Evolutionary conservation across 805 yeast species (phyloP), one percentile per base, ranked within the genome.

Genomic region (Ogataea philodendri): DNA sequence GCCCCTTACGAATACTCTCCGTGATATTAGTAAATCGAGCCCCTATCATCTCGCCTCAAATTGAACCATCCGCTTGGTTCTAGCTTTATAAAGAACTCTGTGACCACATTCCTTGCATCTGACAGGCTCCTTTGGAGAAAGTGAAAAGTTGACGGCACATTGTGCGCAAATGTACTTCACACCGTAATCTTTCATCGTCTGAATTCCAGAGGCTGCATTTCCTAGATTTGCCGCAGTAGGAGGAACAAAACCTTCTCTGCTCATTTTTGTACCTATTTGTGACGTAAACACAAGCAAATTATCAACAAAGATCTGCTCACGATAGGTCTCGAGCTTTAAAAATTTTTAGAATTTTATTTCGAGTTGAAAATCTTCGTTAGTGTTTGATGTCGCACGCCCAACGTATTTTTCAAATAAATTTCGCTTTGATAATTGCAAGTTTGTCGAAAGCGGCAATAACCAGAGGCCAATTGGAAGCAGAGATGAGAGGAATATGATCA

Each of bases 71-170:
- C 97, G 79, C 72, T 89, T 85, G 32, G 97, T 90, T 70, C 98
- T 83, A 44, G 96, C 95, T 70, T 93, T 93, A 70, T 90, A 86
- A 45, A 93, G 70, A 42, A 93, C 97, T 68, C 98, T 83, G 69
- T 93, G 97, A 46, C 98, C 98, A 66, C 98, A 93, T 52, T 89
- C 95, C 66, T 88, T 89, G 69, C 98, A 93, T 69, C 97, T 84
- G 47, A 93, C 95, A 19, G 97, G 95, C 62, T 93, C 98, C 51
- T 84, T 86, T 66, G 90, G 87, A 35, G 87, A 81, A 49, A 93
- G 75, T 3, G 95, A 78, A 51, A 89, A 83, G 36, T 82, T 80
- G 37, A 89, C 77, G 7, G 97, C 95, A 66, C 98, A 93, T 69
- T 87, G 93, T 27, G 97, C 96, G 65, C 98, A 90, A 59, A 88